Evolutionary conservation across 116 monocot genomes (phyloP), one percentile per base, ranked within the genome.

Genomic region (Dioscorea cayenensis): DNA sequence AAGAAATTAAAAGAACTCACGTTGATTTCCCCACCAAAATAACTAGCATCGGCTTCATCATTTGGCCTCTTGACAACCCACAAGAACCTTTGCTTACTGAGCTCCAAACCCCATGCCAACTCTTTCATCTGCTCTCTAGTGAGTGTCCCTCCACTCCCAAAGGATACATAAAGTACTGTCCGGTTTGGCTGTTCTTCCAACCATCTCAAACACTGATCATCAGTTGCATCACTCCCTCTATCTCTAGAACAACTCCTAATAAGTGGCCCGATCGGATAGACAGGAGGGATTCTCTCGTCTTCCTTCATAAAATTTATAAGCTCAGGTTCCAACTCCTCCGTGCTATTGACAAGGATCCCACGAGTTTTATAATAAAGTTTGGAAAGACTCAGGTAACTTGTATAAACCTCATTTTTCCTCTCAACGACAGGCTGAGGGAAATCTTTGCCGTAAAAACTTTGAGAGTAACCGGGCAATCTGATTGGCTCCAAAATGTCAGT

Each of bases 101-200:
- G 20, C 75, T 80, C 80, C 60, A 80, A 28, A 9, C 80, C 80
- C 20, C 50, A 51, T 14, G 75, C 80, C 55, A 80, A 21, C 75
- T 80, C 80, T 0, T 28, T n/a, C 63, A 55, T 58, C 65, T 80
- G 80, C 59, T 55, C 55, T 14, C 55, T 2, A 55, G 69, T 69
- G 17, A 80, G 74, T 65, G 65, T 49, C 1, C 70, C 75, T 0
- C 63, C 69, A 65, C 80, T 80, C 36, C 80, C 80, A 43, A 75
- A 75, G 3, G 75, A 58, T 18, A 80, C 21, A 70, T 70, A 75
- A n/a, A 80, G 18, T 18, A 80, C 80, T 17, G 71, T 70, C 2
- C 65, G 29, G 2, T 0, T 0, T 10, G 71, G 80, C 58, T 75
- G 80, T 69, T 43, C 17, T 64, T 75, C 69, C 48, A 80, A 50